phyloP scores from a whole-genome alignment of 2,329 filamentous ascomycete species.

The Xylariaceae sp. region DNA sequence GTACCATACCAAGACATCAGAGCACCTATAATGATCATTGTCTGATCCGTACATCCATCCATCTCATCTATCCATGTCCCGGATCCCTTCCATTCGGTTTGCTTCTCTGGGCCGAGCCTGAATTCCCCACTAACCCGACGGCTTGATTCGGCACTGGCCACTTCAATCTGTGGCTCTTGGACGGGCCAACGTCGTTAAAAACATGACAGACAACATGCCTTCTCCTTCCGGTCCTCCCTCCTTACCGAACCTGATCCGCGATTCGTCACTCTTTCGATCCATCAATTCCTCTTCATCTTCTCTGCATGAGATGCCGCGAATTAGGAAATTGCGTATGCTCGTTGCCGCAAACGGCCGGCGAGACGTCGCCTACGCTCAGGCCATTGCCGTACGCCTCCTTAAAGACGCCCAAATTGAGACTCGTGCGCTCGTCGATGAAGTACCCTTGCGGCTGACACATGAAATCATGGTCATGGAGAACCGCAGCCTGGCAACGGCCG shows the following conservation, averaged over 20 bases:
- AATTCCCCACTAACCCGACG: neutral
- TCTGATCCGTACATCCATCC: no score
- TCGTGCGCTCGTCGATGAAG: slow-evolving; percentile 61
- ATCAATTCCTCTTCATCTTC: slow-evolving; percentile 33
- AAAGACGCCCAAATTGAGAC: slow-evolving; percentile 60
- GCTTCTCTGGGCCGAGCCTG: no score
- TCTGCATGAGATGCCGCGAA: slow-evolving; percentile 38
- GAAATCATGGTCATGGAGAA: slow-evolving; percentile 60
- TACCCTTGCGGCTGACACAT: slow-evolving; percentile 59
- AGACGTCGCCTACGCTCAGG: slow-evolving; percentile 62
- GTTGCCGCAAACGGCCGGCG: slow-evolving; percentile 62
- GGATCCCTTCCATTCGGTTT: no score
- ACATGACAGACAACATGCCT: slow-evolving; percentile 14
- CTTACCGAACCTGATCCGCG: slow-evolving; percentile 1
- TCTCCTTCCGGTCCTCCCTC: slow-evolving; percentile 5
- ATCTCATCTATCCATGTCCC: no score
- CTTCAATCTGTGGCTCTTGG: neutral
- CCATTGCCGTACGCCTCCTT: slow-evolving; percentile 62
- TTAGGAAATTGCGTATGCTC: slow-evolving; percentile 55
- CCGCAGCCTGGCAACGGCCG: slow-evolving; percentile 38
- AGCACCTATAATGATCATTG: no score
- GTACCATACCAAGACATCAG: neutral
- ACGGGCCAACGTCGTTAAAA: neutral
- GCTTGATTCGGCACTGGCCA: neutral
- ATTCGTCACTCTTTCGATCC: slow-evolving; percentile 16